phyloP scores from a whole-genome alignment of 2,329 filamentous ascomycete species.

The Xylariaceae sp. region DNA sequence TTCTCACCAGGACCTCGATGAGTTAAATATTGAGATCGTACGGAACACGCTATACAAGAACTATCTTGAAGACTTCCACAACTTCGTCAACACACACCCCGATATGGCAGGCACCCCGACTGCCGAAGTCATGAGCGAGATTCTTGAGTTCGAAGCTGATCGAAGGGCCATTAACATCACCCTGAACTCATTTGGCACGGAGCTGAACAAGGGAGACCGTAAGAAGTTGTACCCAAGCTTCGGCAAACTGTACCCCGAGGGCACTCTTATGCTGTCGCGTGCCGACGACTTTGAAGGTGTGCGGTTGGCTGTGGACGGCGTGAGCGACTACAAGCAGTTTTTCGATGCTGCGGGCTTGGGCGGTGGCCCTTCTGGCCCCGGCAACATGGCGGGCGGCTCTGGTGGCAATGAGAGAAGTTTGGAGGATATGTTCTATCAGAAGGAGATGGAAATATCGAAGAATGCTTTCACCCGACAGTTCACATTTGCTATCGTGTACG shows the following conservation, averaged over 20 bases:
- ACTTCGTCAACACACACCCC: constrained; percentile 85
- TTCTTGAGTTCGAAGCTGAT: constrained; percentile 95
- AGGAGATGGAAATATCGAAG: constrained; percentile 99
- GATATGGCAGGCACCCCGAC: constrained; percentile 88
- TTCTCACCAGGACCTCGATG: constrained; percentile 93
- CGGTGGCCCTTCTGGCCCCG: constrained; percentile 65
- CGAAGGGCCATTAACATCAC: constrained; percentile 98
- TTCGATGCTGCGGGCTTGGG: constrained; percentile 86
- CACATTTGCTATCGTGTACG: constrained; percentile 90
- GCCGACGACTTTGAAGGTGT: constrained; percentile 96
- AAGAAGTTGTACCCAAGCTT: constrained; percentile 96
- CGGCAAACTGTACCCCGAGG: constrained; percentile 87
- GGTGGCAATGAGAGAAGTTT: constrained; percentile 80
- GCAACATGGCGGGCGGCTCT: constrained; percentile 80
- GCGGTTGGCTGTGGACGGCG: constrained; percentile 85
- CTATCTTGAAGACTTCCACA: constrained; percentile 95
- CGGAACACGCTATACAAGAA: constrained; percentile 99
- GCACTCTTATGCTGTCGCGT: constrained; percentile 87
- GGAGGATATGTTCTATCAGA: constrained; percentile 98
- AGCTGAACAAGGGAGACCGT: constrained; percentile 86
- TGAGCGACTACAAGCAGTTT: constrained; percentile 90
- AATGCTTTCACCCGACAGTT: constrained; percentile 93
- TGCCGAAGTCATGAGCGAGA: constrained; percentile 90
- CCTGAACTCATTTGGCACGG: constrained; percentile 96
- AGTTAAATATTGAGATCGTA: constrained; percentile 98